Evolutionary conservation across 805 yeast genomes (phyloP).

Genomic region (Ogataea nakhonphanomensis): DNA sequence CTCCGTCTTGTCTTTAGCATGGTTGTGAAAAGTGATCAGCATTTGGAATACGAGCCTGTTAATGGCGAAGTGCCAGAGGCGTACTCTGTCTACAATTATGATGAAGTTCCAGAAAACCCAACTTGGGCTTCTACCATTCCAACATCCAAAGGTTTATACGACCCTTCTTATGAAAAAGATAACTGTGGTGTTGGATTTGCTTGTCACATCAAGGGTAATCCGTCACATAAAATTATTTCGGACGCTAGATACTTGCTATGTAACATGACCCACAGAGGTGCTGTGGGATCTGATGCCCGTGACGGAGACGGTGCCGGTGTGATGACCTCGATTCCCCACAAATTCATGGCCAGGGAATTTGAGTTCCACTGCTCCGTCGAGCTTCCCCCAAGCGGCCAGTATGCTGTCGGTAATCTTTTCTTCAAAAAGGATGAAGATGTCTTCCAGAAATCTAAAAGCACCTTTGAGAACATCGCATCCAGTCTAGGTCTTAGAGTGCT

Average conservation of each 20-base stretch:
- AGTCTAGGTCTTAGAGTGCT: conserved; percentile 76
- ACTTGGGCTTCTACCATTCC: conserved; percentile 95
- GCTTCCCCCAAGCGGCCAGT: conserved; percentile 78
- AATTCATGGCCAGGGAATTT: conserved; percentile 81
- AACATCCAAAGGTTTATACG: conserved; percentile 80
- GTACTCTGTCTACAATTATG: conserved; percentile 57
- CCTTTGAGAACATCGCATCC: conserved; percentile 78
- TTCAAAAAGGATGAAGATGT: conserved; percentile 83
- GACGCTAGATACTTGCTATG: conserved; percentile 86
- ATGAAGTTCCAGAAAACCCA: conserved; percentile 70
- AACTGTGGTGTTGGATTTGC: conserved; percentile 99
- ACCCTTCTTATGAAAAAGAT: conserved; percentile 91
- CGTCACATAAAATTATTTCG: conserved; percentile 87
- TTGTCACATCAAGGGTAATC: conserved; percentile 84
- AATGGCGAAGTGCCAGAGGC: conserved; percentile 22
- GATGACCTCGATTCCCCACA: conserved; percentile 87
- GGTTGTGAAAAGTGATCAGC: conserved; percentile 30
- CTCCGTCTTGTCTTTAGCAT: conserved; percentile 12
- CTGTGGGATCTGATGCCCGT: conserved; percentile 90
- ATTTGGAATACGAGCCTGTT: conserved; percentile 24
- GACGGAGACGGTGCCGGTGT: conserved; percentile 99
- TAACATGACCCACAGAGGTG: conserved; percentile 99
- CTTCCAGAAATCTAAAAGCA: conserved; percentile 62
- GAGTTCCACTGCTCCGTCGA: conserved; percentile 60
- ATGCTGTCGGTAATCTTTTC: conserved; percentile 92